phyloP scores from a whole-genome alignment of 1,284 basidiomycete species.

The Leccinum fuscescens region DNA sequence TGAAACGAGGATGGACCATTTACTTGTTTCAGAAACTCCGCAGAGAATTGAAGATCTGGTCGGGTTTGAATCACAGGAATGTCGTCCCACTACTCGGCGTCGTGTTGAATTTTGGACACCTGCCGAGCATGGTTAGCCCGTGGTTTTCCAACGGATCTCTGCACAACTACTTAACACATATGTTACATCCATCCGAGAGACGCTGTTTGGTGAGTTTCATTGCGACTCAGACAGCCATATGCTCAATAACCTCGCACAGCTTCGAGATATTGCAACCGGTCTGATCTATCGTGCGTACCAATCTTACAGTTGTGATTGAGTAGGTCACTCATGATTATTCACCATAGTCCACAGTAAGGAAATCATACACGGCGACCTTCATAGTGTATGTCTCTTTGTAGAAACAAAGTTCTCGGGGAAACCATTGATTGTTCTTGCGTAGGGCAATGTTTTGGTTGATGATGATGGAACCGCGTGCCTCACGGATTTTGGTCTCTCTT shows the following conservation, averaged over 20 bases:
- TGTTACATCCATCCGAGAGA: slow-evolving; percentile 2
- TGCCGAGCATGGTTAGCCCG: slow-evolving; percentile 29
- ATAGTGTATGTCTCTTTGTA: slow-evolving; percentile 21
- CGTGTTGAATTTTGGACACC: slow-evolving; percentile 18
- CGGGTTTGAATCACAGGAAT: slow-evolving; percentile 22
- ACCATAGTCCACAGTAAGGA: slow-evolving; percentile 22
- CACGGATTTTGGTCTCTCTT: slow-evolving; percentile 40
- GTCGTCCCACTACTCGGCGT: slow-evolving; percentile 31
- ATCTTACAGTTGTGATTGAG: background rate
- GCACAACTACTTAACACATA: slow-evolving; percentile 13
- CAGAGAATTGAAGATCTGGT: slow-evolving; percentile 30
- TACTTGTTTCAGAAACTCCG: slow-evolving; percentile 21
- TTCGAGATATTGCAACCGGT: slow-evolving; percentile 27
- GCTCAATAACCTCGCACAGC: slow-evolving; percentile 12
- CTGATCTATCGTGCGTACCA: slow-evolving; percentile 27
- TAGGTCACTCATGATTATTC: background rate
- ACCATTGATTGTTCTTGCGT: background rate
- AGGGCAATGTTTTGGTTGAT: slow-evolving; percentile 31
- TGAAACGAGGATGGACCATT: background rate
- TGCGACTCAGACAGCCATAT: background rate
- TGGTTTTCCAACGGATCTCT: slow-evolving; percentile 32
- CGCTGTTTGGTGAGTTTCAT: slow-evolving; percentile 17
- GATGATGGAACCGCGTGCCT: slow-evolving; percentile 26
- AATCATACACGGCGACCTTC: slow-evolving; percentile 29
- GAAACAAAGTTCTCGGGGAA: background rate